phyloP scores from a whole-genome alignment of 768 basidiomycete genomes.

The Mycena leptocephala region DNA sequence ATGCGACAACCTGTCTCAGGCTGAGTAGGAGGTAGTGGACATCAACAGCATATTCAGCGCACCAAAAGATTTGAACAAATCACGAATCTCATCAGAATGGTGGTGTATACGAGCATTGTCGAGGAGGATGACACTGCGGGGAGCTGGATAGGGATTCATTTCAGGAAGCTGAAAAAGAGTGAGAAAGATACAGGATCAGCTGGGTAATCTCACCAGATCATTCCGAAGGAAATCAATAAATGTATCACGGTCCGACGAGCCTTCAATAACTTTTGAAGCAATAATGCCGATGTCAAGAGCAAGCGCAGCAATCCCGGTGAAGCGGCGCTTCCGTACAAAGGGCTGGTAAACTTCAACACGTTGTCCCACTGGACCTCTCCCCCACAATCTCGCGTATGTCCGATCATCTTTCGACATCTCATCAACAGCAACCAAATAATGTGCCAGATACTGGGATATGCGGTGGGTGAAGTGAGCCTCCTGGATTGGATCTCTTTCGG shows the following conservation, averaged over 20 bases:
- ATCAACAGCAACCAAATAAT: slow-evolving; percentile 38
- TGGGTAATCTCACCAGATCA: slow-evolving; percentile 25
- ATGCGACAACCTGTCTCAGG: not conserved
- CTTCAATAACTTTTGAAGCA: slow-evolving; percentile 38
- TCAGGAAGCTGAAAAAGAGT: slow-evolving; percentile 29
- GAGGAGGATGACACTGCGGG: slow-evolving; percentile 31
- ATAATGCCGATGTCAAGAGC: slow-evolving; percentile 44
- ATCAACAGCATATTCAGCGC: not conserved
- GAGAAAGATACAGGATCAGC: not conserved
- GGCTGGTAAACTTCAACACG: slow-evolving; percentile 36
- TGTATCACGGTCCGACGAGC: slow-evolving; percentile 32
- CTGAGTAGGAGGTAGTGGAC: not conserved
- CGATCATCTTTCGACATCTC: too few relatives aligned
- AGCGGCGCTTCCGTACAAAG: slow-evolving; percentile 37
- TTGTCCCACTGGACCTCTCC: slow-evolving; percentile 32
- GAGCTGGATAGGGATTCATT: slow-evolving; percentile 38
- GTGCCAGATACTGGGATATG: slow-evolving; percentile 18
- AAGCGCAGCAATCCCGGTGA: slow-evolving; percentile 38
- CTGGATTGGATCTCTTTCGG: slow-evolving; percentile 11
- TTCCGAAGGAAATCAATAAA: slow-evolving; percentile 35
- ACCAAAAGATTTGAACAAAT: slow-evolving; percentile 8
- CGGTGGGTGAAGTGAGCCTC: slow-evolving; percentile 17
- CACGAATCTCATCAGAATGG: slow-evolving; percentile 35
- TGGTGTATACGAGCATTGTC: slow-evolving; percentile 38
- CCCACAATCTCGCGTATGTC: slow-evolving; percentile 39